Percentiles rank a stretch among this genome's conserved stretches.
phyloP scores from a whole-genome alignment of 768 basidiomycete genomes.

The Pisolithus marmoratus region DNA sequence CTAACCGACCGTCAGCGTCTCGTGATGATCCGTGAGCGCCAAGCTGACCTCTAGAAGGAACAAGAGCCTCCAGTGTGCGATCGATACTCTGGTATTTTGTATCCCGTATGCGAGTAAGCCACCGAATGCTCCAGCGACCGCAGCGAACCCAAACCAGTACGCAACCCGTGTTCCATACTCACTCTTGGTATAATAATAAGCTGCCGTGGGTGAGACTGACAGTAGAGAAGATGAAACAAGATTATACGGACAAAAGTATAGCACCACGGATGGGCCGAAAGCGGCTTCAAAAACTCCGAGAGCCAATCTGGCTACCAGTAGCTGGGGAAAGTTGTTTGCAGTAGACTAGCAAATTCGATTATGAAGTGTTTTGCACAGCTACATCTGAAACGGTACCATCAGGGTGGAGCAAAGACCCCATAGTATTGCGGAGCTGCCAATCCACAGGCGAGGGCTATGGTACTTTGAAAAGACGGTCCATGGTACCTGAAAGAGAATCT shows the following conservation, averaged over 20 bases:
- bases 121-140: slow-evolving; percentile 51
- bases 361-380: background rate
- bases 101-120: slow-evolving; percentile 52
- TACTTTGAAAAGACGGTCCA: slow-evolving; percentile 64
- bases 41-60: slow-evolving; percentile 23
- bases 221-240: background rate
- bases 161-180: slow-evolving; percentile 43
- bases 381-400: slow-evolving; percentile 41
- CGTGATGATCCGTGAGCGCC: background rate
- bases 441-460: slow-evolving; percentile 62
- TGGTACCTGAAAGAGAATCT: slow-evolving; percentile 71
- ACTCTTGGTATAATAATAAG: slow-evolving; percentile 44
- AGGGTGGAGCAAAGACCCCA: slow-evolving; percentile 72
- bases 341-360: slow-evolving; percentile 15
- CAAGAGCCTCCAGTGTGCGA: slow-evolving; percentile 38
- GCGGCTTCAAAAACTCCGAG: slow-evolving; percentile 32
- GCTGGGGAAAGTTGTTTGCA: slow-evolving; percentile 20
- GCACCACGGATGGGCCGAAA: slow-evolving; percentile 26
- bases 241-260: slow-evolving; percentile 24
- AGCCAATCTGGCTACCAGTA: slow-evolving; percentile 25
- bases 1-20: slow-evolving; percentile 24
- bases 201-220: slow-evolving; percentile 17
- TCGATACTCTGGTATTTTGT: slow-evolving; percentile 32
- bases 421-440: slow-evolving; percentile 61
- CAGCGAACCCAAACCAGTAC: slow-evolving; percentile 54